Evolutionary conservation across 2,329 filamentous ascomycete species (phyloP).

Genomic region (Trichothecium sympodiale): DNA sequence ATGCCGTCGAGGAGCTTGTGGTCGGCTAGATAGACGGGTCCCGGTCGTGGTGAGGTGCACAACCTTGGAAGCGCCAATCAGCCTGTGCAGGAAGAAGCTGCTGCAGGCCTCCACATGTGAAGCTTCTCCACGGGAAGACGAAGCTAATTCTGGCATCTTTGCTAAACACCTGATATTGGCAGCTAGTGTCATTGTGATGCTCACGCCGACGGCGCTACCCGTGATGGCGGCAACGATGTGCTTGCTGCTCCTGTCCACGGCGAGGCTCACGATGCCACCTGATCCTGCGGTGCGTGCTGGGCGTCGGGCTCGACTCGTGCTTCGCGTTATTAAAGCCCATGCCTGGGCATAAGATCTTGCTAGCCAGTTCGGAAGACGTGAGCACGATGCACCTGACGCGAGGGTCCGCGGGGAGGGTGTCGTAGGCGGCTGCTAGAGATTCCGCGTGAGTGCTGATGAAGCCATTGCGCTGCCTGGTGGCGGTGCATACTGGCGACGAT

Average conservation of each 20-base stretch:
- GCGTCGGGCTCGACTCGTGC: constrained; percentile 11
- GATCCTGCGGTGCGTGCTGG: constrained; percentile 30
- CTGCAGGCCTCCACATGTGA: constrained; percentile 63
- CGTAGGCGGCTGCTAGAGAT: constrained; percentile 45
- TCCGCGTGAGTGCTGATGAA: constrained; percentile 55
- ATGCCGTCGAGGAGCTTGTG: constrained; percentile 44
- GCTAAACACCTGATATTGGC: constrained; percentile 43
- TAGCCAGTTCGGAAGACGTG: constrained; percentile 35
- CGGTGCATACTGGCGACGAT: constrained; percentile 55
- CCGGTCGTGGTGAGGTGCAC: constrained; percentile 59
- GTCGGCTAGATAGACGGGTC: constrained; percentile 39
- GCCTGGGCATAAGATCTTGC: constrained; percentile 46
- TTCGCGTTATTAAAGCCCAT: constrained; percentile 36
- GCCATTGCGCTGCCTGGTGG: constrained; percentile 55
- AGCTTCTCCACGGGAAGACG: constrained; percentile 59
- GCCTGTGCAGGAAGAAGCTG: constrained; percentile 59
- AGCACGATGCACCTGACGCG: constrained; percentile 45
- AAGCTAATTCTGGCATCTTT: constrained; percentile 57
- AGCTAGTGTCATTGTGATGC: constrained; percentile 50
- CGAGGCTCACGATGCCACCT: constrained; percentile 41
- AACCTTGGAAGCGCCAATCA: constrained; percentile 54
- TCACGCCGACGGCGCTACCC: constrained; percentile 47
- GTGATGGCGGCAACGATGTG: constrained; percentile 49
- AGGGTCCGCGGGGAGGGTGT: constrained; percentile 37
- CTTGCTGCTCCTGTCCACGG: constrained; percentile 46